Percentiles rank a stretch among this genome's conserved stretches.
These are phyloP conservation scores for Hyaloscypha bicolor DNA, from an alignment of 495 filamentous ascomycete species.

Conservation along the genomic window DNA sequence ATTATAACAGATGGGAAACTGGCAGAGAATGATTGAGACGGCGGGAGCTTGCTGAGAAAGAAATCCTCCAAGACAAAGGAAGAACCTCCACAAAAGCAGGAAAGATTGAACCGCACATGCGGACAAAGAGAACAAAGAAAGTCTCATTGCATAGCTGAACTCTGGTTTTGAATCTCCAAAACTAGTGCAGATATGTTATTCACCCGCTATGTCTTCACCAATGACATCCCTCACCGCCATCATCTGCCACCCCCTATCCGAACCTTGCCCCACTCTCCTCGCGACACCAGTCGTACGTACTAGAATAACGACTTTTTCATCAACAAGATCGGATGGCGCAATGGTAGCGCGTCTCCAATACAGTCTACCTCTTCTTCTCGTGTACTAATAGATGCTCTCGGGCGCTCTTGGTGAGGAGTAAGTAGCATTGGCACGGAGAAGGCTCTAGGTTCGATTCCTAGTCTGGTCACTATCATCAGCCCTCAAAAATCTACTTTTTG, in stretches of 20 bases:
- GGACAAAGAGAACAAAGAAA: too few relatives aligned
- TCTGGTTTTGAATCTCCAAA: too few relatives aligned
- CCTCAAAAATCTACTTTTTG: too few relatives aligned
- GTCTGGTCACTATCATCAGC: too few relatives aligned
- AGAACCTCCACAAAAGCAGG: too few relatives aligned
- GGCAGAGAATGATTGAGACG: background rate
- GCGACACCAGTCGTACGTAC: background rate
- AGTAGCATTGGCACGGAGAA: background rate
- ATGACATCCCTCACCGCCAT: too few relatives aligned
- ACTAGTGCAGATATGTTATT: too few relatives aligned
- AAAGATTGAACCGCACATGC: too few relatives aligned
- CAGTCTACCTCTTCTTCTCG: background rate
- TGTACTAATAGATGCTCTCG: background rate
- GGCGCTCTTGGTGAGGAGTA: background rate
- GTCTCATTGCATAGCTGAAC: too few relatives aligned
- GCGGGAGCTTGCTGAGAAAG: too few relatives aligned
- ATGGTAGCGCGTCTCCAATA: background rate
- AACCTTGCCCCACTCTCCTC: background rate
- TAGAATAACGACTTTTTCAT: background rate
- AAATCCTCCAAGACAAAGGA: too few relatives aligned
- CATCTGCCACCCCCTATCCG: background rate
- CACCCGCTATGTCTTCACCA: too few relatives aligned
- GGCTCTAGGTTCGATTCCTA: background rate
- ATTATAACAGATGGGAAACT: background rate
- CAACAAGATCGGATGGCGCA: background rate